Base-by-base conservation (phyloP, 441 rosid species). In the Arabidopsis lyrata region DNA sequence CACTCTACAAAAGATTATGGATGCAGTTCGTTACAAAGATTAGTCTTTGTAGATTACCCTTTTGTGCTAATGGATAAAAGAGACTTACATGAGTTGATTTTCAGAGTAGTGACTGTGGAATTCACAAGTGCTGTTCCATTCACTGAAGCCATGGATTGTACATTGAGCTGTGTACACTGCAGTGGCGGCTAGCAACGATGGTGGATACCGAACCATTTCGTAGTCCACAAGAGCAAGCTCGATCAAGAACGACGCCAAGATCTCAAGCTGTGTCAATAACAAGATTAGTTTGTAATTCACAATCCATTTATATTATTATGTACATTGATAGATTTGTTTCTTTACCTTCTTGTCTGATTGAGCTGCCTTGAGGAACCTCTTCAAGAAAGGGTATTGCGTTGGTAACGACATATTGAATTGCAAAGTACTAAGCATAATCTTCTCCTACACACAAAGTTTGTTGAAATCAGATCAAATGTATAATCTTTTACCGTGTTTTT, bases 211-310 rank as follows among this genome's bases (percentile, higher is more conserved):
- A 34, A 95, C 81, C 98, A 92, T 95, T 54, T 86, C 85, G 24
- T 86, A 93, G 68, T 95, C 98, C 50, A 95, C 97, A 1, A 91
- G 78, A 35, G 89, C 85, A 20, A 95, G 95, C 77, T 95, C 99
- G 7, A 88, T 83, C 78, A 93, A 73, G 88, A 86, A 93, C 61
- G 87, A 90, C 3, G 98, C 84, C 64, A 95, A 85, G 31, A 80
- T 79, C 82, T 90, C 96, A 14, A 92, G 88, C 96, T 90, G 95
- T 65, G 74, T 32, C 56, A 7, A 31, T 66, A 35, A 38, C 38
- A 76, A 52, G 68, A 38, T 63, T 63, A 16, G 20, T 29, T 29
- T 41, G 36, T 63, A 4, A 59, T 9, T 70, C 6, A 6, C 31
- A 29, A 29, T 29, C 31, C 31, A 29, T 29, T 29, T 29, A 29